Evolutionary conservation across 495 filamentous ascomycete genomes (phyloP).

Genomic region (Chaetomium tenue): DNA sequence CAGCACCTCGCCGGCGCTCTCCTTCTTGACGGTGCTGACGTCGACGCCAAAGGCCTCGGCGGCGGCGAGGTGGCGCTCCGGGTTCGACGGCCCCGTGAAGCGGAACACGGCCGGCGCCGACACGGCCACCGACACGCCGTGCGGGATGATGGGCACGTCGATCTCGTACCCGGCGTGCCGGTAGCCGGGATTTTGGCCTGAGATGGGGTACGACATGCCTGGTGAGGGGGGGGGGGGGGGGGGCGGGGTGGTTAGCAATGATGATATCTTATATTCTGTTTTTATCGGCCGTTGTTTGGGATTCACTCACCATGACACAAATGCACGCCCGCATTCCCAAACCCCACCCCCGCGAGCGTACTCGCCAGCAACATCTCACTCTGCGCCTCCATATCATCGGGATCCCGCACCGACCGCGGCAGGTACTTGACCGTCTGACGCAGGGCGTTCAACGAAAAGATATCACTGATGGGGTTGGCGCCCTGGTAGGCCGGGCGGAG

Average conservation of each 20-base stretch:
- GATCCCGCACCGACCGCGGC: slow-evolving; percentile 78
- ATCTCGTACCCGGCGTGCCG: slow-evolving; percentile 81
- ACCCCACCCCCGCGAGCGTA: slow-evolving; percentile 90
- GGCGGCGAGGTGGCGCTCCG: slow-evolving; percentile 82
- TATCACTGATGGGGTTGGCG: slow-evolving; percentile 94
- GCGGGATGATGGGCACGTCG: slow-evolving; percentile 76
- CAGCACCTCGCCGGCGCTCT: slow-evolving; percentile 83
- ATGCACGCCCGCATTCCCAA: slow-evolving; percentile 96
- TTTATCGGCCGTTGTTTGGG: no score
- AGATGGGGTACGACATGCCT: slow-evolving; percentile 94
- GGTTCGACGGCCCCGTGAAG: slow-evolving; percentile 87
- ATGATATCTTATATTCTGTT: no score
- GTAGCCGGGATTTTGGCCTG: slow-evolving; percentile 88
- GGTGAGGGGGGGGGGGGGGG: no score
- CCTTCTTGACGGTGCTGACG: slow-evolving; percentile 75
- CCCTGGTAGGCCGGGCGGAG: slow-evolving; percentile 92
- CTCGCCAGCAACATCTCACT: slow-evolving; percentile 92
- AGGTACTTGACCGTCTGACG: slow-evolving; percentile 83
- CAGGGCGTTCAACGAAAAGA: slow-evolving; percentile 85
- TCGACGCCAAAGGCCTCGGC: slow-evolving; percentile 92
- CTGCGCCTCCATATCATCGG: slow-evolving; percentile 88
- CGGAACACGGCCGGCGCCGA: slow-evolving; percentile 91
- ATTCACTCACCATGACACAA: slow-evolving; percentile 80
- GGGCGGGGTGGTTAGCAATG: no score
- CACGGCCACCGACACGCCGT: slow-evolving; percentile 93